Percentiles rank a stretch among this genome's conserved stretches.
Conservation (phyloP, 2,329 filamentous ascomycete genomes). For the Colletotrichum siamense region DNA sequence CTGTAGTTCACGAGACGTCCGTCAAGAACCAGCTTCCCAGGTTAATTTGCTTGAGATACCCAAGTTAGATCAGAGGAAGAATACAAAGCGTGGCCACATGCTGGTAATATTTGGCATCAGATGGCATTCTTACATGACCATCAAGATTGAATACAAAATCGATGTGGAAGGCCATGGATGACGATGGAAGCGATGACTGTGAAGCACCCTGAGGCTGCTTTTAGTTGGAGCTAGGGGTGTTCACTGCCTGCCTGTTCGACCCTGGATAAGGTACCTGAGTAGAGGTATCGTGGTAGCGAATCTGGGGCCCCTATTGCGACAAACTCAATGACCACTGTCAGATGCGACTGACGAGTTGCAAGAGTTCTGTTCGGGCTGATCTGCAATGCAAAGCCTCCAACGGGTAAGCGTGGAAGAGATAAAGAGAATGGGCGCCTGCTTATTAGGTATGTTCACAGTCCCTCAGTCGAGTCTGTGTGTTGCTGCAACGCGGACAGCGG, state of each 20-base stretch:
- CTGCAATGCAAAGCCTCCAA: neutral
- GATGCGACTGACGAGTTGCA: neutral
- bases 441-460: neutral
- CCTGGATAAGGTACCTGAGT: neutral
- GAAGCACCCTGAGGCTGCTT: neutral
- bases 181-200: constrained; percentile 6
- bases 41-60: neutral
- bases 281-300: neutral
- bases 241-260: neutral
- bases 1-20: neutral
- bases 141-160: neutral
- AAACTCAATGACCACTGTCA: neutral
- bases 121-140: neutral
- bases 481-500: neutral
- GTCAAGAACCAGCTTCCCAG: neutral
- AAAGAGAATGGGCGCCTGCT: neutral
- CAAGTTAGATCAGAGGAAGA: too few species aligned
- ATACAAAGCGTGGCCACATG: neutral
- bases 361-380: neutral
- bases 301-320: neutral
- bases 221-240: neutral
- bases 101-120: neutral
- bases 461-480: neutral
- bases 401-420: neutral
- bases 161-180: constrained; percentile 10